phyloP scores from a whole-genome alignment of 2,329 filamentous ascomycete genomes.

The Hypoxylon sp. region DNA sequence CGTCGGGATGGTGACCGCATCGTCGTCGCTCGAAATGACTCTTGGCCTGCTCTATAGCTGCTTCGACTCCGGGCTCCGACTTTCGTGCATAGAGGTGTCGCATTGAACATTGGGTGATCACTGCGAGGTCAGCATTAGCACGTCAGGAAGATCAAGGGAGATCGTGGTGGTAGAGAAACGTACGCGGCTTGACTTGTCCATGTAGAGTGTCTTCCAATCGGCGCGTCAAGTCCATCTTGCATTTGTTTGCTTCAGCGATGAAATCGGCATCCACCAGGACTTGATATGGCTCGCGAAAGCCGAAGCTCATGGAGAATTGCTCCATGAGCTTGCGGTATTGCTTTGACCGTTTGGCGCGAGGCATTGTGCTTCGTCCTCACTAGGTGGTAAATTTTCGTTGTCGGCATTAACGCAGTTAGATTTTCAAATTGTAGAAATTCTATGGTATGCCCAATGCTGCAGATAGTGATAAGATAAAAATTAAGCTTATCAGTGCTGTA shows the following conservation, averaged over 20 bases:
- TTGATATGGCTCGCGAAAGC: conserved; percentile 95
- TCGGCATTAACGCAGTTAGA: conserved; percentile 8
- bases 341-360: conserved; percentile 73
- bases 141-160: too few species aligned
- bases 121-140: conserved; percentile 52
- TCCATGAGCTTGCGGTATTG: conserved; percentile 93
- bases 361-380: conserved; percentile 46
- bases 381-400: background rate
- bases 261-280: conserved; percentile 90
- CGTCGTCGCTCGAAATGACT: conserved; percentile 76
- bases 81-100: conserved; percentile 79
- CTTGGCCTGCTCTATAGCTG: conserved; percentile 81
- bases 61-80: conserved; percentile 63
- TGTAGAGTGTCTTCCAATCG: conserved; percentile 86
- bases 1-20: conserved; percentile 80
- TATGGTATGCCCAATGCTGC: background rate
- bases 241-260: conserved; percentile 81
- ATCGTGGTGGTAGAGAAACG: conserved; percentile 48
- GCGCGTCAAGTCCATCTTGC: conserved; percentile 88
- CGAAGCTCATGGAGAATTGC: conserved; percentile 87
- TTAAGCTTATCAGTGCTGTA: conserved; percentile 21
- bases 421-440: conserved; percentile 35
- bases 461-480: conserved; percentile 36
- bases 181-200: conserved; percentile 85
- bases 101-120: conserved; percentile 86